Evolutionary conservation across 768 basidiomycete genomes (phyloP), one percentile per base, ranked within the genome.

Genomic region (Tubosaeta brunneosetosa): DNA sequence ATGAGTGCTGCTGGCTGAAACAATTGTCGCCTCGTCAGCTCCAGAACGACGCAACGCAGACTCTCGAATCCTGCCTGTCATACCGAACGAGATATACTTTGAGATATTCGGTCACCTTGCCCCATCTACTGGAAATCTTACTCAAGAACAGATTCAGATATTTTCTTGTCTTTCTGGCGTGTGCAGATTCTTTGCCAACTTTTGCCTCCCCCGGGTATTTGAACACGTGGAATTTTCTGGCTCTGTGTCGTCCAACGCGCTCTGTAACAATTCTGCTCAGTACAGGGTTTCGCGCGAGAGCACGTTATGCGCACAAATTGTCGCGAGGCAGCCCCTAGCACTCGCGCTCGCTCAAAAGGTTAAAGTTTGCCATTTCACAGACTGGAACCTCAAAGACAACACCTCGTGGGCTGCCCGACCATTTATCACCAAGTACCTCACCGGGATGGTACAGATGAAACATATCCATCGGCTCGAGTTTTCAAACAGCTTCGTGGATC

Each of bases 21-120:
- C 10, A 13, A 22, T 31, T 16, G 3, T 17, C 43, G 8, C 50
- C 31, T 37, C 40, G 13, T 36, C 38, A 72, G 71, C 61, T 29
- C 71, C 71, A 12, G 61, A 55, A 32, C 59, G 71, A 27, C 58
- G 50, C 3, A 43, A 11, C 2, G 55, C 11, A 1, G 29, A 45
- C 2, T 37, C 36, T 37, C 53, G 45, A 22, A 10, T 7, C 7
- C 55, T 73, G 11, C 56, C 67, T 1, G 57, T 66, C 6, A 68
- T 80, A 49, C 77, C 77, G 3, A 71, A 69, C 53, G 78, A 80
- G 53, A 65, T 79, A 17, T 78, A 77, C 47, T 53, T 72, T 5
- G 59, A 67, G 47, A 75, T 79, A n/a, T 69, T 77, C 41, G 66
- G 65, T n/a, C 60, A 62, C 32, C 38, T 77, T 5, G 56, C 55